Evolutionary conservation across 371 early-diverging fungal genomes (phyloP), one percentile per base, ranked within the genome.

Genomic region (Circinella umbellata): DNA sequence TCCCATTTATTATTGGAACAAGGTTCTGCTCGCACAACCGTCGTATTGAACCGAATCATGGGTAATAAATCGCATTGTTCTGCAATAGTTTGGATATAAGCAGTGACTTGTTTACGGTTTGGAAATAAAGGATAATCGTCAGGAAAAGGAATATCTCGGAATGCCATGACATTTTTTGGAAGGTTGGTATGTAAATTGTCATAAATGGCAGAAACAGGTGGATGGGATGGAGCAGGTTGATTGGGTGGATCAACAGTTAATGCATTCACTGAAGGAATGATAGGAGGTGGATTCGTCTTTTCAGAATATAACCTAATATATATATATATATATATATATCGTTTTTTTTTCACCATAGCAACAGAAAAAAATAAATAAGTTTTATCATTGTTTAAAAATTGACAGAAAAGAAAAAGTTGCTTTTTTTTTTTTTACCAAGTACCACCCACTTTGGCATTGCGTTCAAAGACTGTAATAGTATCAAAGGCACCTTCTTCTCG

Each of bases 151-250:
- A 74, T 64, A 66, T 85, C 88, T 9, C 81, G 78, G 62, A 78
- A 89, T 47, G 76, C 72, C 91, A 91, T 91, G 17, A 89, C 80
- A 27, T 76, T 74, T 4, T 73, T 80, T 15, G 91, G 87, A 14
- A 91, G 69, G 67, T 91, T 91, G n/a, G 90, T 87, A 54, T 77
- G 83, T 4, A 91, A 73, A n/a, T 79, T 72, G 27, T 78, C 76
- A 71, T 91, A 89, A 35, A 91, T 78, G 11, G 91, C 80, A 1
- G 88, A 80, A 34, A n/a, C 9, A 13, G 66, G 69, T 15, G 64
- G 55, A 2, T 77, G 37, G 6, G 53, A 14, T 6, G 60, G 39
- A 2, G 60, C 59, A 17, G 71, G 69, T 17, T 66, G 35, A 17
- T 67, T 49, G 10, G 84, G 78, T 27, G 75, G 70, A 48, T 79